Conservation (phyloP, 495 filamentous ascomycete genomes). For the Daldinia loculata region DNA sequence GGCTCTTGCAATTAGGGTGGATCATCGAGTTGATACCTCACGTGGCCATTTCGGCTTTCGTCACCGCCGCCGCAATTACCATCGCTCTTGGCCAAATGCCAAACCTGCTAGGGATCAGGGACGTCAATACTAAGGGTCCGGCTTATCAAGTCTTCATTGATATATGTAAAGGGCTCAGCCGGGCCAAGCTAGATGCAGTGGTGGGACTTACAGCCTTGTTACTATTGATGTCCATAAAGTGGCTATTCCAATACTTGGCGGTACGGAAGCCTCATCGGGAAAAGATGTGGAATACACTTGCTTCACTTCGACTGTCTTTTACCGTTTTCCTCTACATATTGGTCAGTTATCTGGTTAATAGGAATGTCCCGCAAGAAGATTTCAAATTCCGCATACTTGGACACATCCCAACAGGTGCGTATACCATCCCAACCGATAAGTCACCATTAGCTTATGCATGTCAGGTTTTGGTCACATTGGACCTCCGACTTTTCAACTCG, state of each 20-base stretch:
- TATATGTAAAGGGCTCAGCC: constrained; percentile 6
- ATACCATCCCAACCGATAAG: not conserved
- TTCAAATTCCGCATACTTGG: constrained; percentile 6
- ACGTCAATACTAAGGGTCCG: not conserved
- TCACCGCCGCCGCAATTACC: constrained; percentile 11
- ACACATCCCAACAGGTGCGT: constrained; percentile 1
- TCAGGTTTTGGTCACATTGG: constrained; percentile 4
- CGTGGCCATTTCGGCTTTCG: constrained; percentile 8
- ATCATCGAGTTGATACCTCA: constrained; percentile 12
- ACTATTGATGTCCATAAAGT: constrained; percentile 3
- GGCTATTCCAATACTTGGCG: not conserved
- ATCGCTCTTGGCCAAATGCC: constrained; percentile 13
- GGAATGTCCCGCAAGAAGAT: not conserved
- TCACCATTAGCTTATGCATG: not conserved
- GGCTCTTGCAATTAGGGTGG: constrained; percentile 4
- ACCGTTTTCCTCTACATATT: not conserved
- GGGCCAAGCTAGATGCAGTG: constrained; percentile 2
- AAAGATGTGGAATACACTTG: constrained; percentile 1
- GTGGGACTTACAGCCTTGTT: constrained; percentile 8
- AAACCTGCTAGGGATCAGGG: not conserved
- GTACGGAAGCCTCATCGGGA: not conserved
- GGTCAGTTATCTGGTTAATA: constrained; percentile 5
- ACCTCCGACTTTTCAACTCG: not conserved
- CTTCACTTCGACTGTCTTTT: not conserved
- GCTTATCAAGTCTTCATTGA: constrained; percentile 12